Conservation (phyloP, 495 filamentous ascomycete genomes). For the Podospora fimiseda region DNA sequence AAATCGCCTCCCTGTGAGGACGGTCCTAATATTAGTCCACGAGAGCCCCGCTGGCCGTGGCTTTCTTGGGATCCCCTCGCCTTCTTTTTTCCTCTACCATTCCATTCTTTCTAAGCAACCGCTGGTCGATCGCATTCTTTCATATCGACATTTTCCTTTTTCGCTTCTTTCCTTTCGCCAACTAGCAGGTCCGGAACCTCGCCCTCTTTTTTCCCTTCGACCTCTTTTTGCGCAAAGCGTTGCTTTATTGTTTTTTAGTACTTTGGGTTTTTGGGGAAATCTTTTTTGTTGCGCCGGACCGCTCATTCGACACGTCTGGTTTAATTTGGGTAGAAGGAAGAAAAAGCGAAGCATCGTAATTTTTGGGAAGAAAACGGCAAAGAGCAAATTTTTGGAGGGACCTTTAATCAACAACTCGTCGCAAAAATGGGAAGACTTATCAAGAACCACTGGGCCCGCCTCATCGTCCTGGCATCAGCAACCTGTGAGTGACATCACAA, state of each 20-base stretch:
- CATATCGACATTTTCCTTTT: conserved; percentile 32
- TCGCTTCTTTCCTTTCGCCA: conserved; percentile 12
- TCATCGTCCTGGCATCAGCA: conserved; percentile 82
- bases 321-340: not conserved
- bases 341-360: not conserved
- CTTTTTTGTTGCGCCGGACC: conserved; percentile 7
- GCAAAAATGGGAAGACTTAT: conserved; percentile 87
- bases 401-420: conserved; percentile 5
- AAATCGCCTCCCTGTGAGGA: conserved; percentile 11
- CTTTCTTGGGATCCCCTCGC: conserved; percentile 20
- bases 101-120: conserved; percentile 31
- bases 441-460: conserved; percentile 97
- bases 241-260: conserved; percentile 15
- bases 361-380: not conserved
- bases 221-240: conserved; percentile 10
- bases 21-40: conserved; percentile 37
- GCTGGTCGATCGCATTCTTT: conserved; percentile 46
- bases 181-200: no score
- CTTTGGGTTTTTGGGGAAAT: conserved; percentile 4
- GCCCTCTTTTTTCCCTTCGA: conserved; percentile 6
- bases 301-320: not conserved
- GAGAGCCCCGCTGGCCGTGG: conserved; percentile 26
- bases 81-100: conserved; percentile 24
- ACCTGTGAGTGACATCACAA: conserved; percentile 57
- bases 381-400: conserved; percentile 9